Evolutionary conservation across 768 basidiomycete species (phyloP), one percentile per base, ranked within the genome.

Genomic region (Myochromella boudieri): DNA sequence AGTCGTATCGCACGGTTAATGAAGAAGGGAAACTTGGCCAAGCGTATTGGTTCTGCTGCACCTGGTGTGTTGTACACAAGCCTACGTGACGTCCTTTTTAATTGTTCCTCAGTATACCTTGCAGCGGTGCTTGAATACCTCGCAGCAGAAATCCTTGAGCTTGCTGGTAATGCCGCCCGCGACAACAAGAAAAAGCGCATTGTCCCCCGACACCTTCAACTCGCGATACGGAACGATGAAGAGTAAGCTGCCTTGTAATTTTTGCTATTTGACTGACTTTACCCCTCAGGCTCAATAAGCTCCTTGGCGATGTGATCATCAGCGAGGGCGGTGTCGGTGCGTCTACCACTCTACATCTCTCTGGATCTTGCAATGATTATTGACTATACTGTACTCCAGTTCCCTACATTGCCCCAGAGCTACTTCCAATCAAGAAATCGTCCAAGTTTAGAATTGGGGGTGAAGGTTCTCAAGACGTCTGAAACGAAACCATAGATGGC

Each of bases 111-210:
- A 85, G 91, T 91, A 40, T 91, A 90, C 68, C 80, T 91, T 48
- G 84, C 89, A 48, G 87, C 87, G 42, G 90, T 92, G 44, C 77
- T 93, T 21, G 91, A 93, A 67, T 93, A 94, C 65, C 78, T 94
- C 28, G 79, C 83, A 5, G 91, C 91, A 22, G 91, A 94, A 67
- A 83, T 94, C 59, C 78, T 92, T 42, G 91, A 93, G 66, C 74
- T 92, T 36, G 88, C 91, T 44, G 91, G 91, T 4, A 83, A 82
- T 58, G 80, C 82, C 27, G 87, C 88, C 39, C 79, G 84, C 50
- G 86, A 90, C 61, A 83, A 88, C 73, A 86, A 87, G 72, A 89
- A 87, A 74, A 77, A 79, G 52, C 82, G 87, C 70, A 91, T 92
- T 55, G 82, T 85, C 15, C 91, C 91, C 69, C 81, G 90, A 48